A percentile compares a stretch with the other conserved stretches of the same genome.
Conservation (phyloP, 2,329 filamentous ascomycete species). For the Colletotrichum brevisporum region DNA sequence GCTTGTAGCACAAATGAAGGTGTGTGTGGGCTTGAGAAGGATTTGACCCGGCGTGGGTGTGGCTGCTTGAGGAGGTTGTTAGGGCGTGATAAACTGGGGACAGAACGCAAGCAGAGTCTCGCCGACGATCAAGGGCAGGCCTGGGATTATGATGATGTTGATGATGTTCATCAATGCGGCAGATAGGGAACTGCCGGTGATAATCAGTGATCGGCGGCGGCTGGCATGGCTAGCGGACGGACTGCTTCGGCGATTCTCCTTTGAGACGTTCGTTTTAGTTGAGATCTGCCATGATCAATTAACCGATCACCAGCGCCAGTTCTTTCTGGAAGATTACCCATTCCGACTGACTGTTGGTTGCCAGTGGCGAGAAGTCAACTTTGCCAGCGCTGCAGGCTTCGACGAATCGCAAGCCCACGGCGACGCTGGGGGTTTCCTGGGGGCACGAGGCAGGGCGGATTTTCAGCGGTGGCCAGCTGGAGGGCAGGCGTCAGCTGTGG, state of each 20-base stretch:
- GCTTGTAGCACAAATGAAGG: neutral
- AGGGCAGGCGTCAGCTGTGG: conserved; percentile 32
- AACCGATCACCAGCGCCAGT: neutral
- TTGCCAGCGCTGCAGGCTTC: too few relatives aligned
- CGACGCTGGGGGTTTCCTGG: neutral
- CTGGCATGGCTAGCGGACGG: conserved; percentile 15
- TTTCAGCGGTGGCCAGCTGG: conserved; percentile 31
- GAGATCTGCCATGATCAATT: neutral
- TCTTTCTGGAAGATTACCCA: conserved; percentile 34
- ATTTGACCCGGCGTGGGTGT: conserved; percentile 8
- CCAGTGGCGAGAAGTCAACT: neutral
- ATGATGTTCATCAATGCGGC: conserved; percentile 13
- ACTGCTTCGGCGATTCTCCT: conserved; percentile 1
- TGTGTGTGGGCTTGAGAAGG: conserved; percentile 17
- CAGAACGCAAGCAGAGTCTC: conserved; percentile 9
- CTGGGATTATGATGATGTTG: conserved; percentile 20
- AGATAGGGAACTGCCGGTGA: conserved; percentile 38
- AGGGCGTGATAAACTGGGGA: neutral
- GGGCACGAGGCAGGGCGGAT: conserved; percentile 22
- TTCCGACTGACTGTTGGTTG: conserved; percentile 12
- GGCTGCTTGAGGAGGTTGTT: conserved; percentile 1
- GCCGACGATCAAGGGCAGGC: conserved; percentile 20
- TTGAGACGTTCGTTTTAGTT: neutral
- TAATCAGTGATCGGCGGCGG: conserved; percentile 32
- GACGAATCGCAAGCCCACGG: neutral